phyloP scores from a whole-genome alignment of 306 rosid species.

The Malus fusca region DNA sequence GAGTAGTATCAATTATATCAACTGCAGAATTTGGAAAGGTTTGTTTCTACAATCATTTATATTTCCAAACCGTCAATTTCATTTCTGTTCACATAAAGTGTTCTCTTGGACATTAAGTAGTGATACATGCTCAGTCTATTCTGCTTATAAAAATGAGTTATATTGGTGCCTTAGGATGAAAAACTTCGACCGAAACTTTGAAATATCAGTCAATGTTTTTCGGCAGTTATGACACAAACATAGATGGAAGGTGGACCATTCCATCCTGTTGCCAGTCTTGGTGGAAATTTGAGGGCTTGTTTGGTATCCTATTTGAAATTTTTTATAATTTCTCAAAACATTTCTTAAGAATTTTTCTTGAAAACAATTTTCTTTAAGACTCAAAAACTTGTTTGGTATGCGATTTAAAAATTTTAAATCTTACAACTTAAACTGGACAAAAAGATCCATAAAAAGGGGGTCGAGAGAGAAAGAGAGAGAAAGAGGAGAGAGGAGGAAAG shows the following conservation, averaged over 20 bases:
- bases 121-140: not conserved
- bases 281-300: not conserved
- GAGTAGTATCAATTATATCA: slow-evolving; percentile 73
- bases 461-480: no score
- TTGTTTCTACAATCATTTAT: slow-evolving; percentile 24
- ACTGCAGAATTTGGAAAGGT: slow-evolving; percentile 84
- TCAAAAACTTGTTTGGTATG: no score
- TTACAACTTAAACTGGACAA: no score
- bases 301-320: no score
- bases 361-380: no score
- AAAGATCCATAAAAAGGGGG: no score
- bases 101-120: not conserved
- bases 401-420: no score
- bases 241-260: not conserved
- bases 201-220: not conserved
- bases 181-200: not conserved
- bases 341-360: no score
- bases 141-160: not conserved
- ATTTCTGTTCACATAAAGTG: slow-evolving; percentile 1
- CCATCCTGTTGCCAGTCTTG: not conserved
- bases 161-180: not conserved
- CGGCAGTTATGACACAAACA: not conserved
- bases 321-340: no score
- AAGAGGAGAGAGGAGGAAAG: no score
- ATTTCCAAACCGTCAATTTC: slow-evolving; percentile 1